phyloP scores from a whole-genome alignment of 768 basidiomycete genomes.

The Ramaria rubella region DNA sequence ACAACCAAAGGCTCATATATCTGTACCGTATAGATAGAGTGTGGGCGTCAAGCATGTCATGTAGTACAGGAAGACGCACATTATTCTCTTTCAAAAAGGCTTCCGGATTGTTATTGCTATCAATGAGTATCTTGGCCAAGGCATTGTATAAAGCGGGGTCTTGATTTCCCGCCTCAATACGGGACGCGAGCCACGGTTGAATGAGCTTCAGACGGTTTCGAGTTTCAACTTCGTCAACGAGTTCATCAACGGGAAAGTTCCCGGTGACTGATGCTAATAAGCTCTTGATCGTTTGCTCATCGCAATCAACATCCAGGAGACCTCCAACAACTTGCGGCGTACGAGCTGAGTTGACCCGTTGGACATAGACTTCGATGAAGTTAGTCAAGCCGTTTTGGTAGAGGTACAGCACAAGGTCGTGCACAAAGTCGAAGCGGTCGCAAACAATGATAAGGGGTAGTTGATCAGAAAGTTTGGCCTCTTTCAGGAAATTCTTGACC shows the following conservation, averaged over 20 bases:
- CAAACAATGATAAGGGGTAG: constrained; percentile 99
- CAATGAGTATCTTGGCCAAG: constrained; percentile 96
- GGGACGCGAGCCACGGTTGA: constrained; percentile 92
- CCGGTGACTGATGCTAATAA: constrained; percentile 93
- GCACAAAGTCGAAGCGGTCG: constrained; percentile 99
- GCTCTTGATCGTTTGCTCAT: constrained; percentile 91
- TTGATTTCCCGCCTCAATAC: constrained; percentile 89
- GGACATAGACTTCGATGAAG: constrained; percentile 99
- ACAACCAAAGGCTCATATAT: constrained; percentile 95
- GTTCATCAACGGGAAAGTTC: constrained; percentile 95
- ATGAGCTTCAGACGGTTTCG: constrained; percentile 95
- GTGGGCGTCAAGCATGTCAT: neutral
- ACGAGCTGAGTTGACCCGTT: constrained; percentile 93
- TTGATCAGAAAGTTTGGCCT: constrained; percentile 93
- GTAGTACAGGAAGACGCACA: constrained; percentile 39
- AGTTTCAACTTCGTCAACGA: constrained; percentile 95
- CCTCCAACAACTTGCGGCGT: constrained; percentile 98
- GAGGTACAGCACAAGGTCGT: constrained; percentile 95
- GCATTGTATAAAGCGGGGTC: constrained; percentile 95
- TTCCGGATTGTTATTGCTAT: constrained; percentile 98
- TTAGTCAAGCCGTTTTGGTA: constrained; percentile 96
- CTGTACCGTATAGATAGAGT: constrained; percentile 35
- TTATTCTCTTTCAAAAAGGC: constrained; percentile 98
- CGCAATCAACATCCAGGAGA: constrained; percentile 95
- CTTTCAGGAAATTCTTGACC: constrained; percentile 99